Base-by-base conservation (phyloP, 768 basidiomycete species). In the Grammothele lineata region DNA sequence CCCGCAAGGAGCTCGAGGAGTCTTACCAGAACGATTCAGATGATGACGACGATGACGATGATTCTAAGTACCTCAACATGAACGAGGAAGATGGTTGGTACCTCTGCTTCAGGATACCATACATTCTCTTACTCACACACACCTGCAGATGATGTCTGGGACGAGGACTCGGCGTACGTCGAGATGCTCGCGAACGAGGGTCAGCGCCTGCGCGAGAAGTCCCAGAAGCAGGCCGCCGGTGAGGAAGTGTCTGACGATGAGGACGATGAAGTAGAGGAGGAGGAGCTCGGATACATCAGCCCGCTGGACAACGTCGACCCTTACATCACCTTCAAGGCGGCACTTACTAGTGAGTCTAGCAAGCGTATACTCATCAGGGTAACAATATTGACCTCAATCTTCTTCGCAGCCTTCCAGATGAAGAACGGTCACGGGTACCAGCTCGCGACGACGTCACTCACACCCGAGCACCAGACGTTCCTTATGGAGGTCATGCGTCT, bases 171-270 rank as follows among this genome's bases (percentile, higher is more conserved):
- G 7, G 87, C 85, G 6, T 94, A 92, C 61, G 73, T 92, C 36
- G 90, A 93, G 63, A 70, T 91, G 75, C 76, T 94, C 26, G 91
- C 89, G 6, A 80, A 80, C 56, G 86, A 92, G 87, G 81, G 87
- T 37, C 82, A 80, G 25, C 85, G 89, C 43, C 74, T 88, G 50
- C 78, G 87, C 52, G 77, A 81, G 53, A 77, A 77, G 50, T 73
- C 77, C 7, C 76, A 80, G 45, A 74, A 74, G 53, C 51, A 51
- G 27, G 64, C 53, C 3, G 38, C 40, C 4, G 66, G 61, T 1
- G 72, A 63, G 7, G 70, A 69, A 1, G 54, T 53, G 8, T 68
- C 65, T 6, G 68, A 69, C 21, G 56, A 43, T 3, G 66, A 72
- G 0, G 72, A 67, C 0, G 70, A 69, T 3, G 76, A 74, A 9